Conservation (phyloP, 2,329 filamentous ascomycete species). For the Aureobasidium sp. region DNA sequence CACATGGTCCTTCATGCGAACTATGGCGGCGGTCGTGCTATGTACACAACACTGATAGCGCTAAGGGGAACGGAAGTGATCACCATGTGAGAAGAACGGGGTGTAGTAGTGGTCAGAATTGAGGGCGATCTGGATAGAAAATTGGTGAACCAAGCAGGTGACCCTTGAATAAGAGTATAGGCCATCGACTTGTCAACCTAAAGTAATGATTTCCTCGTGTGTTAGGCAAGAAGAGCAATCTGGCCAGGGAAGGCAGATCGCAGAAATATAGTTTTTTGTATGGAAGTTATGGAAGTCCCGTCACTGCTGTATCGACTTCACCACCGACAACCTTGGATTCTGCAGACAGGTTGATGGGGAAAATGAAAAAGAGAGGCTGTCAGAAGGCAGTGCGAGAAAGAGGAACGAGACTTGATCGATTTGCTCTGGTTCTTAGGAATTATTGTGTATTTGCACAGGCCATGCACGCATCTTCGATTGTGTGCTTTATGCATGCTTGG, state of each 20-base stretch:
- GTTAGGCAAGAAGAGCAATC: neutral
- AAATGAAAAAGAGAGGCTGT: neutral
- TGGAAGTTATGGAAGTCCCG: neutral
- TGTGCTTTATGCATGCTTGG: neutral
- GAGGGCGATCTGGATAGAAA: neutral
- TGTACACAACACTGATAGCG: constrained; percentile 18
- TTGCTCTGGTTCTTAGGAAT: neutral
- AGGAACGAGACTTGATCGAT: neutral
- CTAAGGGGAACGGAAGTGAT: constrained; percentile 6
- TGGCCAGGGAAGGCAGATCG: neutral
- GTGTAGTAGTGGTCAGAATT: too few species aligned
- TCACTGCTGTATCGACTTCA: neutral
- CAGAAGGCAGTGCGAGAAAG: neutral
- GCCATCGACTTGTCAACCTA: neutral
- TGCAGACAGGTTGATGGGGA: neutral
- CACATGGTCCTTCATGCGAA: constrained; percentile 31
- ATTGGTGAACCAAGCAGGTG: too few species aligned
- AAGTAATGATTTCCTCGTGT: neutral
- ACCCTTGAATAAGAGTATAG: neutral
- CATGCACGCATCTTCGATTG: neutral
- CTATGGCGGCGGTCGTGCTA: constrained; percentile 17
- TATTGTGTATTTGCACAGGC: neutral
- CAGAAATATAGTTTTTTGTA: neutral
- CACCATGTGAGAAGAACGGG: neutral
- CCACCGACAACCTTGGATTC: neutral